Percentiles rank a stretch among this genome's conserved stretches.
Conservation (phyloP, 2,329 filamentous ascomycete species). For the Elsinoe necatrix region DNA sequence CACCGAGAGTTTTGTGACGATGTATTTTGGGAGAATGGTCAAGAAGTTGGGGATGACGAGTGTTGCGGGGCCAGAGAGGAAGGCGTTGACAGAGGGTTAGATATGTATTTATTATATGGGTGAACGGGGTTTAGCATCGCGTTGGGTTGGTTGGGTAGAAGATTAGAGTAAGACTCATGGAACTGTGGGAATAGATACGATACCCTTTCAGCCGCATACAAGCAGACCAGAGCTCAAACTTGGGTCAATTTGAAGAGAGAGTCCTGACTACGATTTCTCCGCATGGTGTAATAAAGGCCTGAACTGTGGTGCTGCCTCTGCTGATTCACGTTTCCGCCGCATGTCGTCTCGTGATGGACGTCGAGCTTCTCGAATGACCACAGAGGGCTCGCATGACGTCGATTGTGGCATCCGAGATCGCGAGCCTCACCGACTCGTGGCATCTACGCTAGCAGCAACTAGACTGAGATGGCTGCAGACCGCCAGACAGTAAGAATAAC, state of each 20-base stretch:
- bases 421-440: slow-evolving; percentile 13
- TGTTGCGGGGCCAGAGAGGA: neutral
- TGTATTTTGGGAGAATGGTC: slow-evolving; percentile 67
- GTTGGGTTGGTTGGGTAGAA: neutral
- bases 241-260: too few species aligned
- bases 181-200: neutral
- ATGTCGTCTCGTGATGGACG: slow-evolving; percentile 2
- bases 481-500: neutral
- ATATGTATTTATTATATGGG: neutral
- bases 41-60: slow-evolving; percentile 35
- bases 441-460: neutral
- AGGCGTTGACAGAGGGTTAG: neutral
- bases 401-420: neutral
- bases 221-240: neutral
- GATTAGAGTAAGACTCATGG: neutral
- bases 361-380: neutral
- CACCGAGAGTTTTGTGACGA: slow-evolving; percentile 69
- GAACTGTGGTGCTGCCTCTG: neutral
- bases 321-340: neutral
- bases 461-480: neutral
- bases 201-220: neutral
- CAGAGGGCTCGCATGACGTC: neutral
- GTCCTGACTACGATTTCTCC: neutral
- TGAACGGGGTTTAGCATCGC: neutral
- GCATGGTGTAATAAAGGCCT: neutral